Evolutionary conservation across 2,329 filamentous ascomycete genomes (phyloP).

Genomic region (Ploettnerulaceae sp.): DNA sequence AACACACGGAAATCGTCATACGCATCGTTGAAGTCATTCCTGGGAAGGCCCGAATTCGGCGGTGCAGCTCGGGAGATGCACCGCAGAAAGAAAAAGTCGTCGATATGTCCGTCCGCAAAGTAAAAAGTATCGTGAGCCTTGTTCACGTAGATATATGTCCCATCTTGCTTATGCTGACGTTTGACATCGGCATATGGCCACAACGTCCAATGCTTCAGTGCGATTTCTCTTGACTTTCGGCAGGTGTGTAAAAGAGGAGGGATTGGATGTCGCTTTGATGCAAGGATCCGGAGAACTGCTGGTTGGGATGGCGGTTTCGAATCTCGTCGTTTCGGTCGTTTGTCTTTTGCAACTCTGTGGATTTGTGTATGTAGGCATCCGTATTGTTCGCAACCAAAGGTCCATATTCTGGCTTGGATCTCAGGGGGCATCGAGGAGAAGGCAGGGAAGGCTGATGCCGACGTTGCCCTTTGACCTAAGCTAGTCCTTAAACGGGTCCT

Average conservation of each 20-base stretch:
- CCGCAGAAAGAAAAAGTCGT: conserved; percentile 4
- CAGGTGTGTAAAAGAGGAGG: conserved; percentile 2
- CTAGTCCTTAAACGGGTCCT: neutral
- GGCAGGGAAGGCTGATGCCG: neutral
- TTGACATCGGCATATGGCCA: conserved; percentile 3
- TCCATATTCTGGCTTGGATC: conserved; percentile 3
- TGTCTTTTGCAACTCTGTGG: conserved; percentile 1
- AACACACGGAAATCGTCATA: neutral
- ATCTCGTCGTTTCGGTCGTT: neutral
- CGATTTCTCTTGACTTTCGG: neutral
- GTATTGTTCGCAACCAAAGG: neutral
- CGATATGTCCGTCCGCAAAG: conserved; percentile 6
- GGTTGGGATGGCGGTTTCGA: neutral
- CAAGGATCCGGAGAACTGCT: conserved; percentile 4
- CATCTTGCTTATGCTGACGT: conserved; percentile 2
- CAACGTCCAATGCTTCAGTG: neutral
- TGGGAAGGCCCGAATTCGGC: neutral
- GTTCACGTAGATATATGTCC: conserved; percentile 3
- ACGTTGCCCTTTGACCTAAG: neutral
- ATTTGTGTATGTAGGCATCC: neutral
- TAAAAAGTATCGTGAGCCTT: conserved; percentile 6
- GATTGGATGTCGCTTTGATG: neutral
- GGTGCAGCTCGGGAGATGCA: neutral
- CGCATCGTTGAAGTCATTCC: neutral
- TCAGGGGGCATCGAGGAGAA: conserved; percentile 3